Evolutionary conservation across 2,329 filamentous ascomycete genomes (phyloP).

Genomic region (Fusarium buxicola): DNA sequence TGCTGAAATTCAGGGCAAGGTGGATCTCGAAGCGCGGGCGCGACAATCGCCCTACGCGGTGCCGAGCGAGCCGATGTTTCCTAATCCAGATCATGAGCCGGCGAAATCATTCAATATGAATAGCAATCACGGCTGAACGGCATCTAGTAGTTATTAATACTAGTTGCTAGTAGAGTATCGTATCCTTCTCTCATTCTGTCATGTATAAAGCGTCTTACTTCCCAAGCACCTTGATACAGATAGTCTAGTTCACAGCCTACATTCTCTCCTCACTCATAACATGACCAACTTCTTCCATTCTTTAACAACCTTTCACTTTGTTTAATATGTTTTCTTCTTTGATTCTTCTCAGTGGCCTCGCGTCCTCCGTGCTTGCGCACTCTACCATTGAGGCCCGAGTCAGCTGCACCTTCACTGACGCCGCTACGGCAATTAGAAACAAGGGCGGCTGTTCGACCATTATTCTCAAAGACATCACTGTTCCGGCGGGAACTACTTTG

Average conservation of each 20-base stretch:
- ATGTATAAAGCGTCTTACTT: slow-evolving; percentile 1
- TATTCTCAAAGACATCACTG: slow-evolving; percentile 62
- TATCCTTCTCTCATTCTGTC: neutral
- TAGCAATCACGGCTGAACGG: slow-evolving; percentile 23
- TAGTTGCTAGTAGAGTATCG: neutral
- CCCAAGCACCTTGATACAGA: neutral
- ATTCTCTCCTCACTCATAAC: neutral
- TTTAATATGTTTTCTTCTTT: slow-evolving; percentile 33
- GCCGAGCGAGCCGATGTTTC: slow-evolving; percentile 18
- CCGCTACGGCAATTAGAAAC: slow-evolving; percentile 58
- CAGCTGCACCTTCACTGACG: slow-evolving; percentile 66
- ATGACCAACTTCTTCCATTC: neutral
- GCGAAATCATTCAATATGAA: neutral
- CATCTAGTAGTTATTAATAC: neutral
- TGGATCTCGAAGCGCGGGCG: slow-evolving; percentile 8
- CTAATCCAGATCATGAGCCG: slow-evolving; percentile 9
- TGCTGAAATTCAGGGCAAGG: slow-evolving; percentile 2
- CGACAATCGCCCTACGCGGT: neutral
- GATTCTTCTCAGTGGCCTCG: slow-evolving; percentile 46
- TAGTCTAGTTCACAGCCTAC: neutral
- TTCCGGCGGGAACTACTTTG: slow-evolving; percentile 69
- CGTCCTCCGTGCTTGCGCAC: slow-evolving; percentile 39
- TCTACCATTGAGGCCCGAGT: slow-evolving; percentile 41
- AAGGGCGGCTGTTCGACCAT: slow-evolving; percentile 66
- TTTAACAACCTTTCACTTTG: slow-evolving; percentile 5